Base-by-base conservation (phyloP, 2,329 filamentous ascomycete species). In the Coniella vitis region DNA sequence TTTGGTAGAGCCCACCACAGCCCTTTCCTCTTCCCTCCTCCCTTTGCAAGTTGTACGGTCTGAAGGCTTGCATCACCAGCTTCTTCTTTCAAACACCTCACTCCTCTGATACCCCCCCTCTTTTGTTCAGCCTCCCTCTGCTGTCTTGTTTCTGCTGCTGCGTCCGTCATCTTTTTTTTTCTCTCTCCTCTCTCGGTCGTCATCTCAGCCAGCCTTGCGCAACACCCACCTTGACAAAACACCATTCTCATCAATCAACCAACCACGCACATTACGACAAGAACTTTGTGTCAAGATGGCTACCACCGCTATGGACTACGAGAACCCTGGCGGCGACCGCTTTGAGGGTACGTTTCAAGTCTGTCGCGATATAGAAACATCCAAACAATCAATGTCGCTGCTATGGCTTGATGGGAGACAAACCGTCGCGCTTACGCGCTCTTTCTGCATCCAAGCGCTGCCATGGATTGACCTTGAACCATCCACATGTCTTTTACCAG, bases 251-350 rank as follows among this genome's bases (percentile, higher is more conserved):
- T 49, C 45, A 21, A 35, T 39, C 50, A 49, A n/a, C n/a, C n/a
- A n/a, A n/a, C n/a, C n/a, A n/a, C n/a, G n/a, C n/a, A n/a, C n/a
- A n/a, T n/a, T n/a, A n/a, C n/a, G n/a, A n/a, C n/a, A n/a, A n/a
- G n/a, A n/a, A 36, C 17, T 19, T 31, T 58, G 54, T 58, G 64
- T 56, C 57, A 58, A 53, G 36, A 82, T 82, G 78, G 78, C 78
- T 49, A 81, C 79, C 55, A 80, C 78, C 37, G 76, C 79, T 57
- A 85, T 85, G 81, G 81, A 85, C 63, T 85, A 85, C 66, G 81
- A 85, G 66, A 78, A 77, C 63, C 78, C 80, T 56, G 83, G 81
- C 60, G 79, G 79, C 61, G 78, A 83, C 65, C 79, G 77, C 54
- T 84, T 82, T 57, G 81, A 84, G 61, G 81, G 81, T 84, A 69